Evolutionary conservation across 257 asterid genomes (phyloP), one percentile per base, ranked within the genome.

Genomic region (Anisodus acutangulus): DNA sequence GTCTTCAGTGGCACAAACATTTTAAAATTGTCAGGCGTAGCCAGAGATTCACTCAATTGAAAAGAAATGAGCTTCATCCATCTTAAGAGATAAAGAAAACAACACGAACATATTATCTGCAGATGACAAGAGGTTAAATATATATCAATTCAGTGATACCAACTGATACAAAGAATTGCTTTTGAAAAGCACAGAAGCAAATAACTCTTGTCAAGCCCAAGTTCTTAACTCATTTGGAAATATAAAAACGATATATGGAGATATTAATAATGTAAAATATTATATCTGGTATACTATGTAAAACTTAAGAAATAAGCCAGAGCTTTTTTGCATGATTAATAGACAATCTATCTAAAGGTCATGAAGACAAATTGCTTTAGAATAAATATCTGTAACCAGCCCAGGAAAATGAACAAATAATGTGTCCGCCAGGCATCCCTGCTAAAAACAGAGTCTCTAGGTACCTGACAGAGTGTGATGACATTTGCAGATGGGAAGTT

Each of bases 381-480:
- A 7, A 19, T 26, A 74, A 47, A 74, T 74, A 11, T 19, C 35
- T 6, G 60, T 7, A 47, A 45, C 43, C 63, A 87, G 62, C 66
- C 9, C 47, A 57, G 39, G 13, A 45, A 41, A 58, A 5, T 55
- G 53, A 16, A 80, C 58, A 53, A 45, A 16, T 83, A 51, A 13
- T 16, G 60, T 76, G 81, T 51, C 19, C 39, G 35, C 17, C 39
- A 74, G 47, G 45, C 47, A 16, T 51, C 63, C 13, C 53, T 66
- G 41, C 58, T 45, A 83, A 37, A 79, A 83, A 6, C 51, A 78
- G 85, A 55, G 17, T 58, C 22, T 53, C 62, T 4, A 62, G 45
- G 53, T 86, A 95, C 98, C 98, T 95, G 98, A 86, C 94, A 95
- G 84, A 95, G 94, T 79, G 98, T 95, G 88, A 94, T 95, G 85